These are phyloP conservation scores for Cocos nucifera DNA, from an alignment of 176 grass and related monocot species.

Conservation along the genomic window DNA sequence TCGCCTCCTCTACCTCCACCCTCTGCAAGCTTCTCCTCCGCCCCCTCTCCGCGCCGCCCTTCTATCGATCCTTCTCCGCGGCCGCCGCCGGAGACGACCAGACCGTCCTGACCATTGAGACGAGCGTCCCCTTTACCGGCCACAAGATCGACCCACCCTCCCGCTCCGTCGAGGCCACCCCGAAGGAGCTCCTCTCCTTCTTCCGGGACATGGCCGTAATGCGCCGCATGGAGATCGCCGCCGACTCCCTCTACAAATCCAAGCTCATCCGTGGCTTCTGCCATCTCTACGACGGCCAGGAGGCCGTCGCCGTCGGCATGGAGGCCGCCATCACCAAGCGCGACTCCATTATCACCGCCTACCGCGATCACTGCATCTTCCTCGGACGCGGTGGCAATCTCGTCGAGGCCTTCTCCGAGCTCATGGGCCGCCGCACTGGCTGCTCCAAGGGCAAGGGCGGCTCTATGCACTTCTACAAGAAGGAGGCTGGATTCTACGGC, in stretches of 20 bases:
- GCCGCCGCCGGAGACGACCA: slow-evolving; percentile 30
- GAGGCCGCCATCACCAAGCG: slow-evolving; percentile 52
- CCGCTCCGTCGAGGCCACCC: slow-evolving; percentile 22
- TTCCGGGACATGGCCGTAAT: slow-evolving; percentile 65
- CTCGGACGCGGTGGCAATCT: slow-evolving; percentile 45
- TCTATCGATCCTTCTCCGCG: slow-evolving; percentile 21
- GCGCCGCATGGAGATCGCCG: slow-evolving; percentile 80
- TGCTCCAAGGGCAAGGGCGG: slow-evolving; percentile 77
- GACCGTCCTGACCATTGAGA: slow-evolving; percentile 42
- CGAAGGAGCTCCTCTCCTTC: slow-evolving; percentile 37
- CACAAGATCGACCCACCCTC: slow-evolving; percentile 48
- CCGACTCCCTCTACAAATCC: slow-evolving; percentile 91
- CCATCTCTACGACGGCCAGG: slow-evolving; percentile 94
- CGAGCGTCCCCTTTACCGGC: slow-evolving; percentile 47
- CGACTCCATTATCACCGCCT: slow-evolving; percentile 75
- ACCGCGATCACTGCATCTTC: slow-evolving; percentile 84
- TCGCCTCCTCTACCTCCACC: slow-evolving; percentile 15
- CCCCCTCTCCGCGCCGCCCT: slow-evolving; percentile 24
- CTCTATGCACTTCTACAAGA: slow-evolving; percentile 95
- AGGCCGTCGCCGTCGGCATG: slow-evolving; percentile 71
- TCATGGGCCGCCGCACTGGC: slow-evolving; percentile 62
- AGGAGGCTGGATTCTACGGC: slow-evolving; percentile 63
- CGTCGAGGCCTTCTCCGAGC: slow-evolving; percentile 58
- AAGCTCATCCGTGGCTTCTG: slow-evolving; percentile 97
- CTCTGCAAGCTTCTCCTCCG: background rate